phyloP scores from a whole-genome alignment of 2,329 filamentous ascomycete species.

The Alternaria infectoria region DNA sequence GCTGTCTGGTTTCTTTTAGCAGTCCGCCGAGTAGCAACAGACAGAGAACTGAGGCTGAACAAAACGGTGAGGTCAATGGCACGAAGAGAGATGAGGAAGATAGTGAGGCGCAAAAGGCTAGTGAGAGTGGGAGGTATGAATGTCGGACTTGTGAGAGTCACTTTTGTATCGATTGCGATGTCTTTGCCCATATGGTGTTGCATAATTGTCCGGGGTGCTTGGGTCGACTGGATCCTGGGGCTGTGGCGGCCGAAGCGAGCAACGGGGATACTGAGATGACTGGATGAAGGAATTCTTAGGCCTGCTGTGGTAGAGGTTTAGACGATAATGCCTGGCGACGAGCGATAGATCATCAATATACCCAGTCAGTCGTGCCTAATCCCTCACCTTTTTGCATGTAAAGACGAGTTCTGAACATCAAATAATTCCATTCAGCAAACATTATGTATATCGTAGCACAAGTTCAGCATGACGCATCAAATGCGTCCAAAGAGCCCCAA shows the following conservation, averaged over 20 bases:
- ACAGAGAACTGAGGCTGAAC: conserved; percentile 14
- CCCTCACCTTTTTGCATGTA: not conserved
- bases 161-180: conserved; percentile 98
- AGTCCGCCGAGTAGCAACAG: conserved; percentile 22
- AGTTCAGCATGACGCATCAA: conserved; percentile 34
- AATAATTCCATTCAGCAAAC: conserved; percentile 27
- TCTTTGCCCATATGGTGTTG: conserved; percentile 90
- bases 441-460: conserved; percentile 44
- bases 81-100: conserved; percentile 34
- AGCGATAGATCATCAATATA: not conserved
- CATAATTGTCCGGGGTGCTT: conserved; percentile 96
- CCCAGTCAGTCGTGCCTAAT: not conserved
- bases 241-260: conserved; percentile 1
- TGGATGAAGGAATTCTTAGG: conserved; percentile 9
- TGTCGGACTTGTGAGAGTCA: conserved; percentile 87
- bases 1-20: conserved; percentile 79
- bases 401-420: not conserved
- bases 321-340: not conserved
- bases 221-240: conserved; percentile 42
- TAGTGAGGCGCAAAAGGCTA: conserved; percentile 57
- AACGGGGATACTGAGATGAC: conserved; percentile 42
- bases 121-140: conserved; percentile 86
- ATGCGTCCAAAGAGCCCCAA: conserved; percentile 37
- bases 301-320: not conserved
- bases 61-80: conserved; percentile 19